Percentiles rank a stretch among this genome's conserved stretches.
These are phyloP conservation scores for Phytophthora aleatoria DNA, from an alignment of 352 stramenopile species.

Conservation along the genomic window DNA sequence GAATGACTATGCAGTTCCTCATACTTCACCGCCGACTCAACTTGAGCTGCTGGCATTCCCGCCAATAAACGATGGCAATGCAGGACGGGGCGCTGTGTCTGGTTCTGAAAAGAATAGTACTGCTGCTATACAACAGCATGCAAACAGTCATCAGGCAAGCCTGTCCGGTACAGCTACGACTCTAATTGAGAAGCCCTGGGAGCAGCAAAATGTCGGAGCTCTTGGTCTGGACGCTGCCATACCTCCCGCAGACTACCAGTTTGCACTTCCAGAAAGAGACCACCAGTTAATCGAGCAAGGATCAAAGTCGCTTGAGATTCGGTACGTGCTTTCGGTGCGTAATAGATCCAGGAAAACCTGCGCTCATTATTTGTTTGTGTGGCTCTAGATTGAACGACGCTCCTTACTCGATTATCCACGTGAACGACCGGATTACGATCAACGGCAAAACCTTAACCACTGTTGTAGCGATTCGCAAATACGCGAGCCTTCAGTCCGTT, in stretches of 20 bases:
- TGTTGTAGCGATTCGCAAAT: conserved; percentile 63
- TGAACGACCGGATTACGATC: conserved; percentile 69
- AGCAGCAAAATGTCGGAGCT: conserved; percentile 13
- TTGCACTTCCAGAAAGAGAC: conserved; percentile 49
- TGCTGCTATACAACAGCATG: conserved; percentile 3
- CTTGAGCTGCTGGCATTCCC: conserved; percentile 36
- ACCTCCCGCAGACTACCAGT: conserved; percentile 61
- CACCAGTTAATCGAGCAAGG: conserved; percentile 52
- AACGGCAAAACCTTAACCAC: conserved; percentile 51
- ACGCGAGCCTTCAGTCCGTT: conserved; percentile 56
- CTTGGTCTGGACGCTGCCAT: conserved; percentile 17
- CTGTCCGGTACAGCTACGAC: not conserved
- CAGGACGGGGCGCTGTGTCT: not conserved
- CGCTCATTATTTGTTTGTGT: not conserved
- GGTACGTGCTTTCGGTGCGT: conserved; percentile 30
- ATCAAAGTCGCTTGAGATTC: conserved; percentile 67
- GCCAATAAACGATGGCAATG: not conserved
- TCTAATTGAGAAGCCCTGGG: conserved; percentile 34
- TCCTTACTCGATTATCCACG: conserved; percentile 74
- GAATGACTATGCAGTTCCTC: conserved; percentile 17
- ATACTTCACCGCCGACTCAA: conserved; percentile 7
- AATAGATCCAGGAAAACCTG: not conserved
- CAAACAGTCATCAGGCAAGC: conserved; percentile 1
- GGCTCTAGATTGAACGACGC: conserved; percentile 53
- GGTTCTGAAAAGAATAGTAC: conserved; percentile 3